These are phyloP conservation scores for Casuarina equisetifolia DNA, from an alignment of 306 rosid genomes.

Conservation along the genomic window DNA sequence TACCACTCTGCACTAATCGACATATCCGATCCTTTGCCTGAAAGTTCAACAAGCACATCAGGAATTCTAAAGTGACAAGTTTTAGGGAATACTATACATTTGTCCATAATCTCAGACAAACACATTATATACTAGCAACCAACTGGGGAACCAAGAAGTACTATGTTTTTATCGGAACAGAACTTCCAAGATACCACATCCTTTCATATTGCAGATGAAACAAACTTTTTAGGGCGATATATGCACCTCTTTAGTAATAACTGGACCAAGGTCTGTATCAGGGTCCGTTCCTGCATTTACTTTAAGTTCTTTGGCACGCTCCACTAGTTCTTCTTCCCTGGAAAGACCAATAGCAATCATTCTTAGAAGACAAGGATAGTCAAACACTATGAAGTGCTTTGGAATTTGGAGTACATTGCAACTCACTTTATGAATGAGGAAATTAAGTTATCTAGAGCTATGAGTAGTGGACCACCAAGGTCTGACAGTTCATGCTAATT, in stretches of 20 bases:
- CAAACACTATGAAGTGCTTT: not conserved
- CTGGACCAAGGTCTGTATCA: slow-evolving; percentile 68
- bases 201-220: slow-evolving; percentile 10
- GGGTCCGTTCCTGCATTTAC: slow-evolving; percentile 71
- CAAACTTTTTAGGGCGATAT: slow-evolving; percentile 1
- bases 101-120: not conserved
- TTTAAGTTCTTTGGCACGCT: slow-evolving; percentile 51
- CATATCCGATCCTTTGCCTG: slow-evolving; percentile 63
- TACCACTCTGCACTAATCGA: slow-evolving; percentile 53
- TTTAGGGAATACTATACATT: not conserved
- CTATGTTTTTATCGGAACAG: not conserved
- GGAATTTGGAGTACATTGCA: not conserved
- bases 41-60: slow-evolving; percentile 18
- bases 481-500: not conserved
- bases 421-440: slow-evolving; percentile 3
- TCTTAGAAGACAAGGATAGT: not conserved
- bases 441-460: not conserved
- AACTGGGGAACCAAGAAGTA: not conserved
- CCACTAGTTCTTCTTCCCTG: slow-evolving; percentile 62
- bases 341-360: slow-evolving; percentile 25
- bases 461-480: not conserved
- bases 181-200: slow-evolving; percentile 9
- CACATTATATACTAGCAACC: slow-evolving; percentile 3
- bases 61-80: slow-evolving; percentile 4
- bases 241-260: slow-evolving; percentile 61